Percentiles rank a stretch among this genome's conserved stretches.
Evolutionary conservation across 2,329 filamentous ascomycete species (phyloP).

Genomic region (Keithomyces neogunnii): DNA sequence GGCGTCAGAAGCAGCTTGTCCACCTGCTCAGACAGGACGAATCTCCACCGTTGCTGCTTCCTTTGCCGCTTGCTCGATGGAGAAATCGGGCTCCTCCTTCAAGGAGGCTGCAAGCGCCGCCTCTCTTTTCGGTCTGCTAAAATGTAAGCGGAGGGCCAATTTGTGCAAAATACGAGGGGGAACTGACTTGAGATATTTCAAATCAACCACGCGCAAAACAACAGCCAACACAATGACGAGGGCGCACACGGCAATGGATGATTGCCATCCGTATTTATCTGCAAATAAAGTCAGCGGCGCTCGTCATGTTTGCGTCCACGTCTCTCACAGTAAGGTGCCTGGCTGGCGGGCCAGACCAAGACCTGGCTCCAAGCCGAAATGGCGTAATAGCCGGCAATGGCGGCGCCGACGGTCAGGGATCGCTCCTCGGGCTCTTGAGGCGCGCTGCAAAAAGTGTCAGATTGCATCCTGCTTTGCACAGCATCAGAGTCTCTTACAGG

Average conservation of each 20-base stretch:
- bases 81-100: neutral
- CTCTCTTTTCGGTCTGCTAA: neutral
- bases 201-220: constrained; percentile 33
- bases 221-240: constrained; percentile 37
- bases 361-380: constrained; percentile 44
- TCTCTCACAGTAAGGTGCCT: constrained; percentile 37
- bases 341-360: constrained; percentile 40
- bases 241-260: constrained; percentile 32
- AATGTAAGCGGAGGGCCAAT: neutral
- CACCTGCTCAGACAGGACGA: too few relatives aligned
- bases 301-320: neutral
- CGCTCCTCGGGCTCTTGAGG: constrained; percentile 41
- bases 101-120: neutral
- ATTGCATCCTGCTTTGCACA: neutral
- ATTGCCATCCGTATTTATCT: constrained; percentile 40
- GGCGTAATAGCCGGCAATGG: constrained; percentile 40
- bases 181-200: constrained; percentile 23
- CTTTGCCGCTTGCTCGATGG: too few relatives aligned
- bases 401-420: constrained; percentile 38
- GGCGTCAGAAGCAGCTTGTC: too few relatives aligned
- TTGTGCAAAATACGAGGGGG: neutral
- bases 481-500: constrained; percentile 16
- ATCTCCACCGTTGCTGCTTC: too few relatives aligned
- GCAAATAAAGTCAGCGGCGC: neutral
- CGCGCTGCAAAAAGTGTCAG: neutral